A percentile compares a stretch with the other conserved stretches of the same genome.
phyloP scores from a whole-genome alignment of 2,329 filamentous ascomycete species.

The Stagonosporopsis vannaccii region DNA sequence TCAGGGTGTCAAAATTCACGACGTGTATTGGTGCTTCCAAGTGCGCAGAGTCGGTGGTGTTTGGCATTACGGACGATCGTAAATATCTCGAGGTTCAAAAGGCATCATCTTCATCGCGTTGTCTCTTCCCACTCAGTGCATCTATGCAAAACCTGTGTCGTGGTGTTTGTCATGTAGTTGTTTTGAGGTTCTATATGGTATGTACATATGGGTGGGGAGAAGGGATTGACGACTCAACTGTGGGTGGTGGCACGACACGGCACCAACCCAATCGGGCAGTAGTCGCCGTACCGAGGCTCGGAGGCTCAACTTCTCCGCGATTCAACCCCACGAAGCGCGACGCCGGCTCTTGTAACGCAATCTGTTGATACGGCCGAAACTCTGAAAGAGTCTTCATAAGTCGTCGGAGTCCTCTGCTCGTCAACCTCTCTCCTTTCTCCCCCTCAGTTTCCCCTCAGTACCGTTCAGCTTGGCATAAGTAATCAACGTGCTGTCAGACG shows the following conservation, averaged over 20 bases:
- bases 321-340: slow-evolving; percentile 24
- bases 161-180: no score
- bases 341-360: slow-evolving; percentile 21
- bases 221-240: background rate
- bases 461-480: background rate
- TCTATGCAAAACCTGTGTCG: no score
- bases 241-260: background rate
- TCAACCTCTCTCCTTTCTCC: background rate
- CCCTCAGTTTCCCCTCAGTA: background rate
- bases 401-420: background rate
- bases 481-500: background rate
- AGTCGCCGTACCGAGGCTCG: slow-evolving; percentile 17
- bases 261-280: slow-evolving; percentile 7
- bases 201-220: no score
- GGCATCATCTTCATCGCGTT: no score
- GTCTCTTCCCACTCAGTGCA: no score
- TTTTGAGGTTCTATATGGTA: no score
- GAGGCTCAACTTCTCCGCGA: slow-evolving; percentile 26
- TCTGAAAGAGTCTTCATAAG: slow-evolving; percentile 5
- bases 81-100: no score
- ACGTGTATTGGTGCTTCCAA: no score
- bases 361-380: slow-evolving; percentile 23
- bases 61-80: no score
- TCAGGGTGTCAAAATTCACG: no score
- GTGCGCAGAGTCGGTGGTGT: no score